Evolutionary conservation across 2,329 filamentous ascomycete species (phyloP).

Genomic region (Aspergillus cejpii): DNA sequence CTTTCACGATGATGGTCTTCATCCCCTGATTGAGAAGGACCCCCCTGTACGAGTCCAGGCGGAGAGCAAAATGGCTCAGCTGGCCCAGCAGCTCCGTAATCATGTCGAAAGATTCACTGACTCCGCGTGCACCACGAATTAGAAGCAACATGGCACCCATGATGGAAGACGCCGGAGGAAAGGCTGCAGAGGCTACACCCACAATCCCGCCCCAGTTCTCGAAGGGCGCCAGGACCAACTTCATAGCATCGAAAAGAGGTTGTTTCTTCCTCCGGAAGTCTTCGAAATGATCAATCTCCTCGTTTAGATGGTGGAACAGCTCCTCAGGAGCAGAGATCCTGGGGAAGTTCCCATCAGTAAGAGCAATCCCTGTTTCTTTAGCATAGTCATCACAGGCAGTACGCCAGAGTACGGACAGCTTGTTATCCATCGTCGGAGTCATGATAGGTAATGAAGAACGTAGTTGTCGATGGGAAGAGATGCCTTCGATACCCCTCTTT

Average conservation of each 20-base stretch:
- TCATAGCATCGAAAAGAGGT: not conserved
- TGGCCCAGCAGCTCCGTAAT: conserved; percentile 6
- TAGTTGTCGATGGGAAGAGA: not conserved
- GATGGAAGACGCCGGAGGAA: conserved; percentile 4
- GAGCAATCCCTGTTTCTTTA: not conserved
- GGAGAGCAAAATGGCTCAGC: conserved; percentile 8
- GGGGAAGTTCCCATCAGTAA: not conserved
- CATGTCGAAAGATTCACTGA: conserved; percentile 11
- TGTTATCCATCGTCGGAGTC: not conserved
- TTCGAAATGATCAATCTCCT: conserved; percentile 3
- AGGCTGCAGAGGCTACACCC: not conserved
- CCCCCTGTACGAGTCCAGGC: conserved; percentile 8
- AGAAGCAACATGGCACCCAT: conserved; percentile 8
- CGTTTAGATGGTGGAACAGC: conserved; percentile 1
- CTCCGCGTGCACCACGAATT: conserved; percentile 3
- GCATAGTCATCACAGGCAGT: conserved; percentile 2
- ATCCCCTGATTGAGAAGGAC: conserved; percentile 5
- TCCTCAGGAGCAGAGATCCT: not conserved
- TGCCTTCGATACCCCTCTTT: not conserved
- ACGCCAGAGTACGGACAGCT: not conserved
- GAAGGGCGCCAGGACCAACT: not conserved
- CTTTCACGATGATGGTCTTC: conserved; percentile 7
- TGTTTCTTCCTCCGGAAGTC: conserved; percentile 4
- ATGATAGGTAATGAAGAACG: not conserved
- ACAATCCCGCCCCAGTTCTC: conserved; percentile 1